Evolutionary conservation across 441 rosid genomes (phyloP), one percentile per base, ranked within the genome.

Genomic region (Croton setiger): DNA sequence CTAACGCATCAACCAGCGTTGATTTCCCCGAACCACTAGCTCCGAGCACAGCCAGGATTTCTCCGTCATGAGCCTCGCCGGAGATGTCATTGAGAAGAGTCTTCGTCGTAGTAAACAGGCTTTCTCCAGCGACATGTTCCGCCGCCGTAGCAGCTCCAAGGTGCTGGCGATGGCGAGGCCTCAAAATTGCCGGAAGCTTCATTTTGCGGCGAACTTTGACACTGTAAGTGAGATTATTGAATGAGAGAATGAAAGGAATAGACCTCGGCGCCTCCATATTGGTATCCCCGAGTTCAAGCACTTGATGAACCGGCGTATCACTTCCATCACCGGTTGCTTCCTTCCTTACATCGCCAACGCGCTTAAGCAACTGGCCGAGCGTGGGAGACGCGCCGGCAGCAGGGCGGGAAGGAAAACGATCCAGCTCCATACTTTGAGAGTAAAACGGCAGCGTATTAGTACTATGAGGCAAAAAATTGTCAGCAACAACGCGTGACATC

Each of bases 21-120:
- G 96, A 93, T 67, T 93, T 93, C 8, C 98, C 98, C 0, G 97
- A 93, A 0, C 97, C 97, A 4, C 98, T 93, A 0, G 97, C 98
- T 0, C 98, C 98, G 0, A 93, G 90, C 52, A 93, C 96, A 0
- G 97, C 98, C 13, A 91, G 69, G 33, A 91, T 84, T 78, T 93
- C 96, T 1, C 97, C 98, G 1, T 93, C 97, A 4, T 93, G 77
- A 0, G 97, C 86, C 83, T 88, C 93, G 0, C 97, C 97, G 33
- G 93, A 89, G 67, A 93, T 86, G 55, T 89, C 87, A 36, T 93
- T 79, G n/a, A 93, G 85, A 11, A 93, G 84, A 14, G 89, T 85
- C 79, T 93, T 93, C 0, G 92, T 86, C 18, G 75, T 83, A 1
- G 86, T 62, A 68, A 87, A 80, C 14, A 79, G 54, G 35, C 69